Base-by-base conservation (phyloP, 176 grass and related monocot species). In the Poa annua region DNA sequence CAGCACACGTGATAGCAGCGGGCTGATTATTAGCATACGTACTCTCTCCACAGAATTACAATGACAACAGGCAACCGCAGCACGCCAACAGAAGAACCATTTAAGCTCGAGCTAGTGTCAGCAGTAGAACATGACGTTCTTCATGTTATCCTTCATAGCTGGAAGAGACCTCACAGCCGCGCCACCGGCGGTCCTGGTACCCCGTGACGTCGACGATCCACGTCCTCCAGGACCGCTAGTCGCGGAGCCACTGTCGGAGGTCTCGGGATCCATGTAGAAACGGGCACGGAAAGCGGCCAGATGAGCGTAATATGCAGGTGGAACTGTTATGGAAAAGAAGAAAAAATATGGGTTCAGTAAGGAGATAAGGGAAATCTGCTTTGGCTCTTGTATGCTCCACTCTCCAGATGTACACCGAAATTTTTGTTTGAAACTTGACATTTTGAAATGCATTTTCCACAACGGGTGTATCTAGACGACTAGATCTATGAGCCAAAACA, bases 91-190 rank as follows among this genome's bases (percentile, higher is more conserved):
- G 11, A 62, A 74, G 16, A 20, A 62, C 15, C 69, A 74, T 22
- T 45, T 50, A 17, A 62, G 8, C 16, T 25, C 11, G 7, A 15
- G 12, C 19, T 73, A 42, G 41, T 5, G 17, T 92, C 80, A 97
- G 54, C 94, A 97, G 60, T 97, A 97, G 81, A 97, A 97, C 94
- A 97, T 97, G 68, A 94, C 94, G 11, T 39, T 91, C 83, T 97
- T 97, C 16, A 97, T 78, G 16, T 85, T 92, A 39, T 94, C 94
- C 74, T 94, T 94, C 10, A 97, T 65, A 1, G 86, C 85, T 0
- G 94, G 94, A 75, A 97, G 94, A 3, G 94, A 90, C 57, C 71
- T 88, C 2, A 97, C 94, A 22, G 86, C 77, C 52, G 29, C 88
- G 21, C 47, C 45, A 8, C 78, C 52, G 1, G 83, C 39, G 3